Base-by-base conservation (phyloP, 2,329 filamentous ascomycete species). In the Cadophora sp. region DNA sequence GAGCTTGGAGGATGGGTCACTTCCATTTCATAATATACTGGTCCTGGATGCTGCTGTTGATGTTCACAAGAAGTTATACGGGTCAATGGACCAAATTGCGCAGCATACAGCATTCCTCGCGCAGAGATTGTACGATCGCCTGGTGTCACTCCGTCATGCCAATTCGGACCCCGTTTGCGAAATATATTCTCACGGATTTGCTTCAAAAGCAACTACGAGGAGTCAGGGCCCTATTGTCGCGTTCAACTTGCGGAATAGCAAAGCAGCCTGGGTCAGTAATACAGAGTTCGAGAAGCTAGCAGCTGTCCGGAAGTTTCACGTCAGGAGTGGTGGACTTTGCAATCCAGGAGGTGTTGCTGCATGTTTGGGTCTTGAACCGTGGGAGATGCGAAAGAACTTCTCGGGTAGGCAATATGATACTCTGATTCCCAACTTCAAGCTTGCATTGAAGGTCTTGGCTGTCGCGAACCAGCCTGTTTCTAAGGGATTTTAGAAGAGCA, bases 1-100 rank as follows among this genome's bases (percentile, higher is more conserved):
- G 69, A 87, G 88, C 43, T 83, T 98, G 2, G 95, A 99, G 79
- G 95, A 99, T 77, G 96, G 95, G 1, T 97, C 95, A 0, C 79
- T 97, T 4, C 93, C 95, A 0, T 90, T 97, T 65, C 96, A 98
- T 79, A 97, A 82, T 77, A 97, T 99, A 71, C 83, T 97, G 65
- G 95, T 94, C 1, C 82, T 97, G 8, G 90, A 91, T 72, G 83
- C 87, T 16, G 95, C 94, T 0, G 83, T 98, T 72, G 82, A 87
- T 29, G 84, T 89, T 0, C 93, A 97, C 75, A 71, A 80, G 58
- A 83, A 83, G 24, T 80, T 97, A 0, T 98, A 92, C 76, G 88
- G 87, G 2, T 88, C 88, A 0, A 92, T 97, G 85, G 80, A 83
- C 0, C 82, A 83, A 29, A 84, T 97, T 31, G 89, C 91, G 7